Evolutionary conservation across 805 yeast species (phyloP).

Genomic region (Wickerhamomyces pijperi): DNA sequence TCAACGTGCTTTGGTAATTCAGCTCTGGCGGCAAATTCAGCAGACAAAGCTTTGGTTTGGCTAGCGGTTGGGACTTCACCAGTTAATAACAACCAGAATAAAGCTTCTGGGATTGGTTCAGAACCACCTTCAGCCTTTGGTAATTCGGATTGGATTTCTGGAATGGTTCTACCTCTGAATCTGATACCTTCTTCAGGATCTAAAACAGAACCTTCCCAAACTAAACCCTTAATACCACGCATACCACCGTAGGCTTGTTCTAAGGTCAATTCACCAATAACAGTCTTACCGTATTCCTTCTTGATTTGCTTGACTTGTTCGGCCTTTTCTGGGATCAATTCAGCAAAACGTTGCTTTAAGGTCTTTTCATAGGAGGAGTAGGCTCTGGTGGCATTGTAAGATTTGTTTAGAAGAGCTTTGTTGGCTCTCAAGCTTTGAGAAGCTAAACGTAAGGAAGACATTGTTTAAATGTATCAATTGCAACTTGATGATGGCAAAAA

Average conservation of each 20-base stretch:
- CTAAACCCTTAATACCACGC: conserved; percentile 80
- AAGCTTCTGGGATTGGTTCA: conserved; percentile 69
- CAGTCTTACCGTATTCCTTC: conserved; percentile 73
- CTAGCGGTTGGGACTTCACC: conserved; percentile 72
- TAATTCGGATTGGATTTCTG: conserved; percentile 60
- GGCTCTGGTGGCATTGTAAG: conserved; percentile 13
- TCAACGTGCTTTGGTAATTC: conserved; percentile 69
- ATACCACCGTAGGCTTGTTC: conserved; percentile 87
- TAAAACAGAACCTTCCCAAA: conserved; percentile 82
- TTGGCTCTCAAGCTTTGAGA: conserved; percentile 3
- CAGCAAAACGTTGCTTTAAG: conserved; percentile 89
- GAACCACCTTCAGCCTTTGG: conserved; percentile 62
- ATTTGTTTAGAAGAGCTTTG: conserved; percentile 1
- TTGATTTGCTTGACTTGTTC: conserved; percentile 82
- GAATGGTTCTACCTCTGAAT: conserved; percentile 77
- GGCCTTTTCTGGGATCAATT: conserved; percentile 80
- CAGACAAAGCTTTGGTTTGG: conserved; percentile 61
- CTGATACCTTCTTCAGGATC: conserved; percentile 82
- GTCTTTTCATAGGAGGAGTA: conserved; percentile 35
- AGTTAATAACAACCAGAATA: conserved; percentile 73
- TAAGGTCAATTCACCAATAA: conserved; percentile 61
- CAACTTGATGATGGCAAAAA: neutral
- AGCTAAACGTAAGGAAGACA: conserved; percentile 7
- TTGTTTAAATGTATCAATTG: neutral
- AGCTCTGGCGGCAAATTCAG: conserved; percentile 71